Conservation (phyloP, 176 grass and related monocot genomes). For the Zizania latifolia region DNA sequence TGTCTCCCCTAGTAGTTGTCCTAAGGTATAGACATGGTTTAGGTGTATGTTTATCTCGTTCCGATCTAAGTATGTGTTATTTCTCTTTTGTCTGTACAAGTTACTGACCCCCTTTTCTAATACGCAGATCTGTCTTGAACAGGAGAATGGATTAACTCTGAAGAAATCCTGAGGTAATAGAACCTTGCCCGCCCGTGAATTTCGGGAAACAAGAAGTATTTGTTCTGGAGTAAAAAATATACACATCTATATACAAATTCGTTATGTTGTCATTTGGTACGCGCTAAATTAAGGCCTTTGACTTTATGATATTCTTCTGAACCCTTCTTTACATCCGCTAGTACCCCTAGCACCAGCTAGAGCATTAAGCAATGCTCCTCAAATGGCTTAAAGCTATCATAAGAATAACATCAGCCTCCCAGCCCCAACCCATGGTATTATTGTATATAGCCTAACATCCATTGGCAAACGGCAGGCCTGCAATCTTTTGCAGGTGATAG, state of each 20-base stretch:
- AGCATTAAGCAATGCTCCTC: constrained; percentile 33
- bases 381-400: constrained; percentile 27
- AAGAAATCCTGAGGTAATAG: constrained; percentile 16
- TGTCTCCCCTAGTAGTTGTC: too few relatives aligned
- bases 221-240: constrained; percentile 4
- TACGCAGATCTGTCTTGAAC: too few relatives aligned
- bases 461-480: constrained; percentile 4
- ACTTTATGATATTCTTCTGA: constrained; percentile 25
- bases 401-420: constrained; percentile 14
- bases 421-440: constrained; percentile 9
- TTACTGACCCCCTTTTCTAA: too few relatives aligned
- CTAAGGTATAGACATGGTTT: too few relatives aligned
- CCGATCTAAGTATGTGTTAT: too few relatives aligned
- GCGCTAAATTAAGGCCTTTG: constrained; percentile 16
- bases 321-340: constrained; percentile 27
- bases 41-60: too few relatives aligned
- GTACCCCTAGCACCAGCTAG: constrained; percentile 27
- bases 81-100: too few relatives aligned
- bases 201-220: constrained; percentile 19
- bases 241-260: constrained; percentile 4
- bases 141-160: neutral
- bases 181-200: neutral
- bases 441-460: constrained; percentile 24
- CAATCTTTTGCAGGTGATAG: constrained; percentile 27
- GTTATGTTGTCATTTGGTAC: neutral